phyloP scores from a whole-genome alignment of 2,329 filamentous ascomycete species.

The Xylariaceae sp. region DNA sequence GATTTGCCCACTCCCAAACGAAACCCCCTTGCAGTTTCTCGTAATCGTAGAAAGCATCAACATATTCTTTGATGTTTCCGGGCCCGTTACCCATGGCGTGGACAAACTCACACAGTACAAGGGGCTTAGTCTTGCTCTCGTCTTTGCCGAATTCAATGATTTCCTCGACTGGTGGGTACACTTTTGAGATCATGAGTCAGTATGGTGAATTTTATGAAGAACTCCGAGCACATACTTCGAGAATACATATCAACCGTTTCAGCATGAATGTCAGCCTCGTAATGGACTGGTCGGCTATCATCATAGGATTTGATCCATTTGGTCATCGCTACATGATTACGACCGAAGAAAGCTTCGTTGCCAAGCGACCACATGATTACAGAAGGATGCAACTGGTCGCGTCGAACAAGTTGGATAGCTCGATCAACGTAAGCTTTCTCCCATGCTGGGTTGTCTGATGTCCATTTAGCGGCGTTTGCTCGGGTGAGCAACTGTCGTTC shows the following conservation, averaged over 20 bases:
- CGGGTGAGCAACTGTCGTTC: slow-evolving; percentile 34
- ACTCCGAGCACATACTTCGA: no score
- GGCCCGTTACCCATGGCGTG: slow-evolving; percentile 69
- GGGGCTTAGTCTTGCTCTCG: slow-evolving; percentile 43
- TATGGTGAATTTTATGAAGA: slow-evolving; percentile 48
- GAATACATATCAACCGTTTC: slow-evolving; percentile 58
- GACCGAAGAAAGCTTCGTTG: slow-evolving; percentile 66
- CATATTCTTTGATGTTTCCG: slow-evolving; percentile 62
- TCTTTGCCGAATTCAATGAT: slow-evolving; percentile 37
- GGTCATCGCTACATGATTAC: slow-evolving; percentile 63
- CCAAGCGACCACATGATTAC: slow-evolving; percentile 67
- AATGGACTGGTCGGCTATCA: slow-evolving; percentile 56
- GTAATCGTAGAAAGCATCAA: slow-evolving; percentile 58
- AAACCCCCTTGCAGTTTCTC: slow-evolving; percentile 59
- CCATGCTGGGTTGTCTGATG: slow-evolving; percentile 57
- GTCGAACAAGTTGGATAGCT: slow-evolving; percentile 58
- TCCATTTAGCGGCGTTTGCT: slow-evolving; percentile 43
- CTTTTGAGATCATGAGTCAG: slow-evolving; percentile 32
- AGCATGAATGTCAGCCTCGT: slow-evolving; percentile 58
- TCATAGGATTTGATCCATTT: slow-evolving; percentile 53
- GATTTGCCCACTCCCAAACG: slow-evolving; percentile 61
- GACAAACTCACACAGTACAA: slow-evolving; percentile 50
- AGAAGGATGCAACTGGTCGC: slow-evolving; percentile 64
- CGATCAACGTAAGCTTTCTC: slow-evolving; percentile 62
- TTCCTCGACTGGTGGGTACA: slow-evolving; percentile 54